Base-by-base conservation (phyloP, 2,329 filamentous ascomycete genomes). In the Diaporthe ilicicola region DNA sequence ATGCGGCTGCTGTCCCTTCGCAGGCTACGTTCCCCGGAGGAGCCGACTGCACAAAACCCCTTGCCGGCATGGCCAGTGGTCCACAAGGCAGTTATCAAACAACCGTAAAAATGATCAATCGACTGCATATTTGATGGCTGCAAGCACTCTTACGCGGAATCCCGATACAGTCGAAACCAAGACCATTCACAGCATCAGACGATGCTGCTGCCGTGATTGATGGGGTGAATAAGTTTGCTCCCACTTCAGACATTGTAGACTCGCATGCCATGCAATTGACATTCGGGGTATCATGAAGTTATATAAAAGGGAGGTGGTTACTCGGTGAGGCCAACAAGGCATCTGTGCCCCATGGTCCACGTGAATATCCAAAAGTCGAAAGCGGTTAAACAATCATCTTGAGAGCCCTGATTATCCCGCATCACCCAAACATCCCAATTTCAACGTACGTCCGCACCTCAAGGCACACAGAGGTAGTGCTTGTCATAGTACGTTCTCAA, bases 381-480 rank as follows among this genome's bases (percentile, higher is more conserved):
- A 59, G 65, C 12, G 6, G 9, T 56, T 42, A 29, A 22, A 22
- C 1, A 42, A 7, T n/a, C 2, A 56, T 62, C 19, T 39, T 65
- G 37, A 32, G 56, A 19, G 61, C 39, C 24, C 15, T 64, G 19
- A 48, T 69, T 46, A 55, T 8, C n/a, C 29, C n/a, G 29, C 24
- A 50, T 24, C 9, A 34, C 56, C 32, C 42, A 44, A 48, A 37
- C 13, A 50, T 22, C 15, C 19, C 29, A 27, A 15, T 7, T 10
- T 27, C 34, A 19, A 8, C 29, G 19, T 24, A 5, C 13, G 12
- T 24, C 13, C 19, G 29, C 17, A 50, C 29, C 19, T n/a, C 59
- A 32, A 64, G 59, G 53, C 53, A 64, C 44, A 64, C n/a, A 37
- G 59, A 48, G 22, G 29, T 42, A 10, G 44, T 64, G n/a, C 44